A percentile compares a stretch with the other conserved stretches of the same genome.
These are phyloP conservation scores for Toxicodendron radicans DNA, from an alignment of 345 rosid genomes.

Conservation along the genomic window DNA sequence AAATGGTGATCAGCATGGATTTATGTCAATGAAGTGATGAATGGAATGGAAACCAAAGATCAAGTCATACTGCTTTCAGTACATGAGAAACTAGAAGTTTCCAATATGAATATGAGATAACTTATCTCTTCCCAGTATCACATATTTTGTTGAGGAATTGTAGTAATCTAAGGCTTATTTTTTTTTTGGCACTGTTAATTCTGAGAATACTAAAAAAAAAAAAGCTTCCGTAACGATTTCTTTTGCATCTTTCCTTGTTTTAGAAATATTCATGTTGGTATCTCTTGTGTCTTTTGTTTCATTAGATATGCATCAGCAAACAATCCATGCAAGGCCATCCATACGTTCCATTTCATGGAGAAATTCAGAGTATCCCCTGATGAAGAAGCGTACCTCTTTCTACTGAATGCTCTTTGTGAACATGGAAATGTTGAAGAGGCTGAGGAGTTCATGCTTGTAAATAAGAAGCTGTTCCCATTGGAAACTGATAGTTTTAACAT, in stretches of 20 bases:
- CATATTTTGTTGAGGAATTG: not conserved
- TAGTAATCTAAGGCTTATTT: not conserved
- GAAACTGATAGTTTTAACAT: slow-evolving; percentile 63
- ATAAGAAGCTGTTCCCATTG: slow-evolving; percentile 74
- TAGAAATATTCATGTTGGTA: not conserved
- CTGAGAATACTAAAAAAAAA: not conserved
- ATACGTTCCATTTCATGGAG: slow-evolving; percentile 68
- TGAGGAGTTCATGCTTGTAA: slow-evolving; percentile 85
- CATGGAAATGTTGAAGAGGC: slow-evolving; percentile 89
- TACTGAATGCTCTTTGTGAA: slow-evolving; percentile 57
- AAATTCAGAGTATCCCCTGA: slow-evolving; percentile 71
- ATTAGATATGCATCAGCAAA: slow-evolving; percentile 80
- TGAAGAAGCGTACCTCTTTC: slow-evolving; percentile 66
- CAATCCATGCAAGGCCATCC: slow-evolving; percentile 69
- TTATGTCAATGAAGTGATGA: not conserved
- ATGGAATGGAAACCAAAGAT: not conserved
- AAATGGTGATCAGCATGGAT: not conserved
- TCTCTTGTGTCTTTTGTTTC: not conserved
- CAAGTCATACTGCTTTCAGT: not conserved
- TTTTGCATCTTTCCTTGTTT: not conserved
- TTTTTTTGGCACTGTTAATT: slow-evolving; percentile 1
- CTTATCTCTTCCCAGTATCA: not conserved
- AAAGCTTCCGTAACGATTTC: too few species aligned
- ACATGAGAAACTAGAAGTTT: not conserved
- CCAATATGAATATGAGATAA: not conserved